Base-by-base conservation (phyloP, 306 rosid genomes). In the Oemleria cerasiformis region DNA sequence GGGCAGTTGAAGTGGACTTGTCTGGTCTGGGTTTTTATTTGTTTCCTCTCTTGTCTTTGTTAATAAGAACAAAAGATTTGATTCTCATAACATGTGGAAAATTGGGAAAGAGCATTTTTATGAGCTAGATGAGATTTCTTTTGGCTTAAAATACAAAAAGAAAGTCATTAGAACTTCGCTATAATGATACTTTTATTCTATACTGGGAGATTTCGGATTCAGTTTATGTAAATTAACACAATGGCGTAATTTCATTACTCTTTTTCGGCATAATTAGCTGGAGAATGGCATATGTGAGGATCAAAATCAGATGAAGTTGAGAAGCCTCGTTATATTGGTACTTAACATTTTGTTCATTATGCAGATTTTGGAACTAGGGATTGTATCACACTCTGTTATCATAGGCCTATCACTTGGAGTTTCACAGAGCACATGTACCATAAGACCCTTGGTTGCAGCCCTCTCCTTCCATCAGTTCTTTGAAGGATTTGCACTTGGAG, bases 401-500 rank as follows among this genome's bases (percentile, higher is more conserved):
- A 91, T 91, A 11, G 99, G 99, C 63, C 68, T 91, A 4, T 95
- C 97, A 4, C 75, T 95, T 0, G 99, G 99, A 75, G 97, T 91
- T 21, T 95, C 99, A 7, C 92, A 88, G 17, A 95, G 97, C 67
- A 96, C 99, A 5, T 95, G 97, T 58, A 84, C 92, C 15, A 89
- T 91, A 74, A 85, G 96, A 71, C 96, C 99, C 30, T 74, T 95
- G 12, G 90, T 95, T 20, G 97, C 92, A 0, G 99, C 97, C 14
- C 43, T 91, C 9, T 95, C 99, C 0, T 95, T 95, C 75, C 99
- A 95, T 63, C 99, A 95, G 49, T 95, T 95, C 79, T 95, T 95
- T 68, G 99, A 95, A 84, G 99, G 99, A n/a, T 95, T 95, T 55
- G 99, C 97, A 36, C 90, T 95, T 1, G 99, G 99, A 78, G 99